A percentile compares a stretch with the other conserved stretches of the same genome.
Conservation (phyloP, 116 monocot genomes). For the Iris pallida region DNA sequence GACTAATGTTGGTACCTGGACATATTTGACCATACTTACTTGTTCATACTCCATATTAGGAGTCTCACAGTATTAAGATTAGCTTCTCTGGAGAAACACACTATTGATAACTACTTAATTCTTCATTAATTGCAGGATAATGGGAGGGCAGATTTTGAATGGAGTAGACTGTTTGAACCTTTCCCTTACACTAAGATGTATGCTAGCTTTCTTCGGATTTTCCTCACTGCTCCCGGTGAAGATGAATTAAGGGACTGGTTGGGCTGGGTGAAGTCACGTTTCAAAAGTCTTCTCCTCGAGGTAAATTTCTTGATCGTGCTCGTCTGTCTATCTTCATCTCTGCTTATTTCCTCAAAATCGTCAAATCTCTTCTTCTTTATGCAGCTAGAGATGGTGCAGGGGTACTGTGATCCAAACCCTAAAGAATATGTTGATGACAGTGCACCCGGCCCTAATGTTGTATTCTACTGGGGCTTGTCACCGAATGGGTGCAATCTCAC, state of each 20-base stretch:
- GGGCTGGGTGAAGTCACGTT: slow-evolving; percentile 60
- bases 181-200: slow-evolving; percentile 27
- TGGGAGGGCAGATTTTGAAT: slow-evolving; percentile 26
- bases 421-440: slow-evolving; percentile 43
- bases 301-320: slow-evolving; percentile 4
- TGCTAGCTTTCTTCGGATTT: slow-evolving; percentile 28
- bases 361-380: not conserved
- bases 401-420: slow-evolving; percentile 55
- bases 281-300: slow-evolving; percentile 39
- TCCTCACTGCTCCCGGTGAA: slow-evolving; percentile 38
- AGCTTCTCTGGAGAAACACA: too few species aligned
- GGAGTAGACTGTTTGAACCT: slow-evolving; percentile 36
- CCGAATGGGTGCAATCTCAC: not conserved
- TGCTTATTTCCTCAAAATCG: not conserved
- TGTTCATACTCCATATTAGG: not conserved
- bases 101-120: not conserved
- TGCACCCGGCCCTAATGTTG: slow-evolving; percentile 28
- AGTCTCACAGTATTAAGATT: not conserved
- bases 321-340: not conserved
- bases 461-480: slow-evolving; percentile 54
- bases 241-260: slow-evolving; percentile 48
- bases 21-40: not conserved
- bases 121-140: slow-evolving; percentile 25
- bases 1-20: not conserved
- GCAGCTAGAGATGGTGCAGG: slow-evolving; percentile 43